phyloP scores from a whole-genome alignment of 768 basidiomycete species.

The Suillus cothurnatus region DNA sequence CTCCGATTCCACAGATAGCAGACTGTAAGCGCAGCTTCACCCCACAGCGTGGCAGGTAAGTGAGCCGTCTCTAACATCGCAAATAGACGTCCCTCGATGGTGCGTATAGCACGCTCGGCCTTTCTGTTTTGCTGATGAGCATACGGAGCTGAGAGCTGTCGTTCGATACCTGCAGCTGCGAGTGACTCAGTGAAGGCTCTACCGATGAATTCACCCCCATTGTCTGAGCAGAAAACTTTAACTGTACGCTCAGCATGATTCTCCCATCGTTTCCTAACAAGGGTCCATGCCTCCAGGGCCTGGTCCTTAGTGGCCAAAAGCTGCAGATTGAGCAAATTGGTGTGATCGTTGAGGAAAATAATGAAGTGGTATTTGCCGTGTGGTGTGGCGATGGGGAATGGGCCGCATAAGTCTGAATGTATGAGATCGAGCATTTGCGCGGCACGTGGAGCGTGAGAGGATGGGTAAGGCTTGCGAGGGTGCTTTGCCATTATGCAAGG shows the following conservation, averaged over 20 bases:
- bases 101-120: not conserved
- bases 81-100: not conserved
- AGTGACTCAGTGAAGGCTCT: not conserved
- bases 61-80: not conserved
- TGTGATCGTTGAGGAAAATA: too few relatives aligned
- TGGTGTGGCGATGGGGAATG: too few relatives aligned
- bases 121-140: not conserved
- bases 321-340: too few relatives aligned
- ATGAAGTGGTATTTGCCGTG: too few relatives aligned
- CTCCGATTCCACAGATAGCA: not conserved
- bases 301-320: too few relatives aligned
- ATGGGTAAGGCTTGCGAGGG: too few relatives aligned
- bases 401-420: too few relatives aligned
- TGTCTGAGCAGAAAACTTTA: not conserved
- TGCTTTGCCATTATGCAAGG: too few relatives aligned
- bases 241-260: too few relatives aligned
- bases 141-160: not conserved
- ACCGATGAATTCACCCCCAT: not conserved
- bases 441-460: too few relatives aligned
- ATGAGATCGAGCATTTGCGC: too few relatives aligned
- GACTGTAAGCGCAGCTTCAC: not conserved
- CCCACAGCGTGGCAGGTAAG: not conserved
- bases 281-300: too few relatives aligned
- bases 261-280: not conserved
- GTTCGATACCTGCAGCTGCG: not conserved